These are phyloP conservation scores for Priceomyces fermenticarens DNA, from an alignment of 805 yeast genomes.

Conservation along the genomic window DNA sequence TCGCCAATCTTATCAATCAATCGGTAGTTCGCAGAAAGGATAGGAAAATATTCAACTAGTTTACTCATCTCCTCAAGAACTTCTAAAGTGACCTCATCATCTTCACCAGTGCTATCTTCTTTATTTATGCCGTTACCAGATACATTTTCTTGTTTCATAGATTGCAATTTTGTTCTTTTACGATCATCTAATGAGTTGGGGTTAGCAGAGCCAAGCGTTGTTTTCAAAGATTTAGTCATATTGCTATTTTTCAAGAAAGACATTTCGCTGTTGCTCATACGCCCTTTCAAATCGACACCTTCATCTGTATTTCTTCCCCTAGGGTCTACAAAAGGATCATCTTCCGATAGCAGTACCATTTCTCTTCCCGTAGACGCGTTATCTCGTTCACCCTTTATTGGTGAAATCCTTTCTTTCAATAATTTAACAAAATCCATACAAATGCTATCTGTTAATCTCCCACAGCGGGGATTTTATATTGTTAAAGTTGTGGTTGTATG, in stretches of 20 bases:
- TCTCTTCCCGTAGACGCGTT: constrained; percentile 11
- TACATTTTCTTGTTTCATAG: background rate
- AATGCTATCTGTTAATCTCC: background rate
- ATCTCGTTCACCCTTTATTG: constrained; percentile 10
- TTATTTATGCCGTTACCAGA: background rate
- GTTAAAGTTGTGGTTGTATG: too few relatives aligned
- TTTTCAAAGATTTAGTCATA: constrained; percentile 10
- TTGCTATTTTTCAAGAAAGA: constrained; percentile 17
- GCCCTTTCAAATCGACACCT: background rate
- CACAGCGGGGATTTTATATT: too few relatives aligned
- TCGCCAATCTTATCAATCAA: constrained; percentile 62
- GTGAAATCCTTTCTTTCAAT: constrained; percentile 23
- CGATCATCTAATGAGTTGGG: background rate
- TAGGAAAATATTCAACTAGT: constrained; percentile 53
- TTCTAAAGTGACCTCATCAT: constrained; percentile 50
- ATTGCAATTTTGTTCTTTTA: background rate
- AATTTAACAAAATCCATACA: constrained; percentile 12
- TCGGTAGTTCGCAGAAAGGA: constrained; percentile 46
- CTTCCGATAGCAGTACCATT: constrained; percentile 11
- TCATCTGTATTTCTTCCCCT: background rate
- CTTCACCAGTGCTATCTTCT: constrained; percentile 21
- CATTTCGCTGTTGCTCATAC: background rate
- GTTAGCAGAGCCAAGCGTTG: background rate
- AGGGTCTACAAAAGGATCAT: constrained; percentile 28
- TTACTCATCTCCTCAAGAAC: constrained; percentile 57